Percentiles rank a stretch among this genome's conserved stretches.
Conservation (phyloP, 768 basidiomycete species). For the Multifurca ochricompacta region DNA sequence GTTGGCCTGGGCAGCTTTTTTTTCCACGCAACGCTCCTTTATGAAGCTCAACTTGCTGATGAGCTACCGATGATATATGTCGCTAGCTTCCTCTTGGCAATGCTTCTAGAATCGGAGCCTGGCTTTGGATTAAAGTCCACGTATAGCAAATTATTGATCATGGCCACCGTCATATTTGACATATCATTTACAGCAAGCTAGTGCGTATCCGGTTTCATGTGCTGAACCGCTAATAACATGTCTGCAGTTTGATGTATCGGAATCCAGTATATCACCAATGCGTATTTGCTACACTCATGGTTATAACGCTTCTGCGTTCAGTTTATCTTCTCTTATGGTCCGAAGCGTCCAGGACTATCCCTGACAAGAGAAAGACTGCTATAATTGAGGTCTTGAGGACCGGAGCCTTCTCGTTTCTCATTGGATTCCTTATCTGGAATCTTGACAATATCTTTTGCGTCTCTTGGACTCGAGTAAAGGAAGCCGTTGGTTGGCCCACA, state of each 20-base stretch:
- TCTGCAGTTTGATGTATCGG: constrained; percentile 49
- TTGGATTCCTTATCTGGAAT: constrained; percentile 74
- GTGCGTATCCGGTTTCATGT: constrained; percentile 35
- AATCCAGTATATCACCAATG: constrained; percentile 78
- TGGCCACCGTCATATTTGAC: constrained; percentile 40
- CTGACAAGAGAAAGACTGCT: constrained; percentile 33
- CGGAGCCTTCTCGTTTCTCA: constrained; percentile 48
- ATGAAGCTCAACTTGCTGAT: constrained; percentile 71
- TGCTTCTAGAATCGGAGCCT: constrained; percentile 50
- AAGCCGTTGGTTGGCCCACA: constrained; percentile 49
- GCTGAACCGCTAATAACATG: not conserved
- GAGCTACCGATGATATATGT: constrained; percentile 81
- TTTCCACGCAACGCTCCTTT: constrained; percentile 72
- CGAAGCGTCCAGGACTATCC: constrained; percentile 33
- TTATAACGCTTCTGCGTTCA: constrained; percentile 41
- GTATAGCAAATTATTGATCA: constrained; percentile 36
- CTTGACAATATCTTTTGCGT: constrained; percentile 72
- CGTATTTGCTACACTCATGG: constrained; percentile 55
- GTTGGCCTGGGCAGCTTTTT: constrained; percentile 72
- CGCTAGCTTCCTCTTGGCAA: constrained; percentile 49
- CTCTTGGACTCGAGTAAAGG: constrained; percentile 48
- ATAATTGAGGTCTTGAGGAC: constrained; percentile 41
- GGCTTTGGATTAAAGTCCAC: constrained; percentile 37
- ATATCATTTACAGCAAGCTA: constrained; percentile 63
- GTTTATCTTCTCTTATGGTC: constrained; percentile 45